Percentiles rank a stretch among this genome's conserved stretches.
phyloP scores from a whole-genome alignment of 2,329 filamentous ascomycete species.

The Phialophora tarda region DNA sequence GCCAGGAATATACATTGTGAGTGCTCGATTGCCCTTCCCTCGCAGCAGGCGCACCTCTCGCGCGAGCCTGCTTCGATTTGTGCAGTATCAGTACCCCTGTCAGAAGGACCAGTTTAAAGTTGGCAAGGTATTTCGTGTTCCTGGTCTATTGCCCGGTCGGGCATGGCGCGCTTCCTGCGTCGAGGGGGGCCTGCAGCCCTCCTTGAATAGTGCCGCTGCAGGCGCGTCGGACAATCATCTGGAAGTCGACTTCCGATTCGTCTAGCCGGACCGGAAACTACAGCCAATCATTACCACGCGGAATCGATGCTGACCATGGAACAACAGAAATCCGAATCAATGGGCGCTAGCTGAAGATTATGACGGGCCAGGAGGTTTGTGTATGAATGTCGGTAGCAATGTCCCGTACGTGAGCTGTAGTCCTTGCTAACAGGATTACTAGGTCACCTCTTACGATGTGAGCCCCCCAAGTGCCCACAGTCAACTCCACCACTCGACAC shows the following conservation, averaged over 20 bases:
- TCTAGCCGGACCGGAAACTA: background rate
- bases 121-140: conserved; percentile 17
- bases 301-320: conserved; percentile 18
- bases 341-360: conserved; percentile 54
- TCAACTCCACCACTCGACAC: background rate
- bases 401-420: background rate
- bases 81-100: conserved; percentile 26
- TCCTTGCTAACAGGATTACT: conserved; percentile 5
- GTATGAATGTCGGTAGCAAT: conserved; percentile 59
- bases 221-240: background rate
- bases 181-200: conserved; percentile 7
- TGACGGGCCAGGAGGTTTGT: conserved; percentile 49
- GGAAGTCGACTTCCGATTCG: conserved; percentile 6
- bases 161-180: conserved; percentile 3
- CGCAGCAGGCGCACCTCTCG: background rate
- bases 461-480: background rate
- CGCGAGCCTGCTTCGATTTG: conserved; percentile 7
- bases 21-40: conserved; percentile 38
- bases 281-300: conserved; percentile 21
- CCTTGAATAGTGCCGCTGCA: background rate
- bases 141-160: conserved; percentile 22
- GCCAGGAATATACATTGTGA: conserved; percentile 56
- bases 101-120: conserved; percentile 15
- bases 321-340: conserved; percentile 62
- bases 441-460: conserved; percentile 56